A percentile compares a stretch with the other conserved stretches of the same genome.
phyloP scores from a whole-genome alignment of 2,329 filamentous ascomycete genomes.

The Sclerotinia borealis region DNA sequence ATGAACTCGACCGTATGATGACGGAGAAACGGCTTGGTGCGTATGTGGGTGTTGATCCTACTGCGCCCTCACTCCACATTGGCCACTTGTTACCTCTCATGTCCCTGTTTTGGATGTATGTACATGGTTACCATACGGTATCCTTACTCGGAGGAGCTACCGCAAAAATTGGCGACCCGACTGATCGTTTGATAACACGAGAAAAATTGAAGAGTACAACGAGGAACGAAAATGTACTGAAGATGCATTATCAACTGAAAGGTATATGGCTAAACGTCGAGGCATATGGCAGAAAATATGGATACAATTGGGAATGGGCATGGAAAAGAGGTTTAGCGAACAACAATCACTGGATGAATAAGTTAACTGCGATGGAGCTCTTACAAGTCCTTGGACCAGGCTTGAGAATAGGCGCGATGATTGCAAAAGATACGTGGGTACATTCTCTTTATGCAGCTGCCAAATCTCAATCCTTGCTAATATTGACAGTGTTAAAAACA shows the following conservation, averaged over 20 bases:
- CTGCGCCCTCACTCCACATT: slow-evolving; percentile 70
- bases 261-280: slow-evolving; percentile 72
- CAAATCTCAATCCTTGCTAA: slow-evolving; percentile 13
- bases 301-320: slow-evolving; percentile 58
- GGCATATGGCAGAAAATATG: slow-evolving; percentile 55
- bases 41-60: slow-evolving; percentile 80
- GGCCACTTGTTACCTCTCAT: slow-evolving; percentile 77
- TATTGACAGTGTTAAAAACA: slow-evolving; percentile 59
- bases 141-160: slow-evolving; percentile 70
- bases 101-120: slow-evolving; percentile 78
- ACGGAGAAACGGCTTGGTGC: slow-evolving; percentile 60
- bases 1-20: slow-evolving; percentile 58
- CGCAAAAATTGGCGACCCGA: slow-evolving; percentile 73
- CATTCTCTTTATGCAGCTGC: background rate
- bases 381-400: slow-evolving; percentile 66
- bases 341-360: slow-evolving; percentile 79
- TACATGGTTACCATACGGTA: slow-evolving; percentile 64
- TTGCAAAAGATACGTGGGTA: slow-evolving; percentile 78
- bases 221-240: slow-evolving; percentile 57
- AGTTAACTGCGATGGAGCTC: slow-evolving; percentile 66
- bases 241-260: slow-evolving; percentile 64
- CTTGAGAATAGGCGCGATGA: slow-evolving; percentile 77
- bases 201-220: slow-evolving; percentile 45
- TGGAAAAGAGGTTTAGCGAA: slow-evolving; percentile 67
- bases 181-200: slow-evolving; percentile 58